Base-by-base conservation (phyloP, 2,329 filamentous ascomycete species). In the Aspergillus ochraceoroseus region DNA sequence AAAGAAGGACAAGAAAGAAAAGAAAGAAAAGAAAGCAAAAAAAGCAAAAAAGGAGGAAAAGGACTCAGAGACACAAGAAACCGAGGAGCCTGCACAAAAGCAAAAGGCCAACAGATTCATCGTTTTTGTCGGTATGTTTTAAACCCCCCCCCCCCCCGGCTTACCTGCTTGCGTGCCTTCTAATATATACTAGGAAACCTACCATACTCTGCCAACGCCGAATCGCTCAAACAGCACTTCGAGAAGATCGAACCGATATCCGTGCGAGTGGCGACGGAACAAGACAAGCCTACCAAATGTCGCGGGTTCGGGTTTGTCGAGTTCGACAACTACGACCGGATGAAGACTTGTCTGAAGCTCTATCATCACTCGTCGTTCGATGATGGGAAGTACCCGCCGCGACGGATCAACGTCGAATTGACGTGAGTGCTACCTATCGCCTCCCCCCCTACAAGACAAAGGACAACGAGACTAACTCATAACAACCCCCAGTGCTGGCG, bases 381-480 rank as follows among this genome's bases (percentile, higher is more conserved):
- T 44, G 74, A 76, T 38, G 70, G 70, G 25, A 70, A 69, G 55
- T 70, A 64, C 20, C 64, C 66, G 1, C 69, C 80, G 36, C 74
- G 90, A 54, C 85, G 82, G 66, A 94, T 96, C 57, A 95, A 95
- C 61, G 85, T 95, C 17, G 90, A 95, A 68, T 68, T 96, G 52
- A 95, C 88, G 76, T 87, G 66, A 66, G 81, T 75, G 22, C 7
- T 14, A 25, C 31, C 26, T 25, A 17, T 39, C 22, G 32, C 14
- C 34, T 32, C n/a, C 15, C 26, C 26, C 20, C 14, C 30, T 18
- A 13, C 27, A 11, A 8, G 9, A 5, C 18, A 13, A 5, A 38
- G 38, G 34, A 15, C 32, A n/a, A 28, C 18, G 18, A 33, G 25
- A 17, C 4, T 22, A 11, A 43, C 14, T 25, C 32, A n/a, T 15